Percentiles rank a stretch among this genome's conserved stretches.
phyloP scores from a whole-genome alignment of 179 eudicot species.

The Silene coronaria region DNA sequence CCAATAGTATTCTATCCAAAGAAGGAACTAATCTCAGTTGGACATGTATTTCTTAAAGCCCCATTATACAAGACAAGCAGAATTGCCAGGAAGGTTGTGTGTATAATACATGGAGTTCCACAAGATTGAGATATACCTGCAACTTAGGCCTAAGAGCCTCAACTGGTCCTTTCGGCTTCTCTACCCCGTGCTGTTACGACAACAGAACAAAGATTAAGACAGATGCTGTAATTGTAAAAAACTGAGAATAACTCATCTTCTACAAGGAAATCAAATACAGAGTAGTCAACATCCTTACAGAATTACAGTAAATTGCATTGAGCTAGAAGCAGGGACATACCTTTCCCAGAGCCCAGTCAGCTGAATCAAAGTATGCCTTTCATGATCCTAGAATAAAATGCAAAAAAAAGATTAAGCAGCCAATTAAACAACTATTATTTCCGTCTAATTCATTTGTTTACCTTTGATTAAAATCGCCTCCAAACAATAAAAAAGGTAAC shows the following conservation, averaged over 20 bases:
- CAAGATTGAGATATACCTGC: constrained; percentile 24
- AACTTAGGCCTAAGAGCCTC: constrained; percentile 90
- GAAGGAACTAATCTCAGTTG: too few relatives aligned
- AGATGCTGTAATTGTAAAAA: too few relatives aligned
- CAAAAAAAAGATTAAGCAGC: constrained; percentile 15
- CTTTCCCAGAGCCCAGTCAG: constrained; percentile 98
- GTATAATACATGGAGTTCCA: too few relatives aligned
- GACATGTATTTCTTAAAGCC: too few relatives aligned
- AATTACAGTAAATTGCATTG: background rate
- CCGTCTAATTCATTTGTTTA: too few relatives aligned
- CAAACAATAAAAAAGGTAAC: background rate
- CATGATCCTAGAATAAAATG: constrained; percentile 65
- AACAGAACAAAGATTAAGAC: background rate
- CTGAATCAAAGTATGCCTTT: constrained; percentile 92
- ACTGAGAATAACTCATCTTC: too few relatives aligned
- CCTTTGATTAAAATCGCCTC: too few relatives aligned
- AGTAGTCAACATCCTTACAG: background rate
- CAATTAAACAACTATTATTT: too few relatives aligned
- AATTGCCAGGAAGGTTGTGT: too few relatives aligned
- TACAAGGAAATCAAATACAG: background rate
- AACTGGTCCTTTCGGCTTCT: constrained; percentile 92
- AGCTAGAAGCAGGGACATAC: constrained; percentile 28
- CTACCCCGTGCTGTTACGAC: constrained; percentile 68
- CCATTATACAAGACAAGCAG: too few relatives aligned
- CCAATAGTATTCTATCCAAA: too few relatives aligned